Evolutionary conservation across 805 yeast species (phyloP), one percentile per base, ranked within the genome.

Genomic region (Sugiyamaella smithiae): DNA sequence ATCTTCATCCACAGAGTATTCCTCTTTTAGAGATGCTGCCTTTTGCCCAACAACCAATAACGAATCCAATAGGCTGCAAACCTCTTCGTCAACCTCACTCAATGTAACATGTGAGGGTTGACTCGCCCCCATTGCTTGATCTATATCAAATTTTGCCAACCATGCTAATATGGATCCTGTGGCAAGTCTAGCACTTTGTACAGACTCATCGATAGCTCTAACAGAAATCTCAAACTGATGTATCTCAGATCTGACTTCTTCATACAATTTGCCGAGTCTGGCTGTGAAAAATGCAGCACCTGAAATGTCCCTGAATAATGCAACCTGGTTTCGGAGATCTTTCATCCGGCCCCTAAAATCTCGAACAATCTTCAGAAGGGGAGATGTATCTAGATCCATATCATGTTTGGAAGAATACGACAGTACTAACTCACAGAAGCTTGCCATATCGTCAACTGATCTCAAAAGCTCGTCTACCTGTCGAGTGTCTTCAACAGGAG

Each of bases 21-120:
- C 65, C 23, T 46, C 43, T 36, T 78, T 42, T 69, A 67, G 6
- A 76, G 65, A 46, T 7, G 49, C 29, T 8, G 59, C 28, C 52
- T 78, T 77, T 65, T 90, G 97, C 56, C 85, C 75, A 0, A 84
- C 75, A 25, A 90, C 71, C 46, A 89, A 66, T 16, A 88, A 74
- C 2, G 84, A 74, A 14, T 77, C 77, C 3, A 82, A 72, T 2
- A 85, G 33, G 12, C 47, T 37, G 20, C 40, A 31, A 14, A 48
- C 16, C 9, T 24, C 24, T 19, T 14, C 12, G 19, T 40, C 36
- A 28, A 42, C 22, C 22, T 14, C 12, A 16, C 14, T 43, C 16
- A 32, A 7, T 17, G 20, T 29, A n/a, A 25, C 33, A n/a, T 29
- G 33, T 16, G 5, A n/a, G 14, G 7, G 16, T n/a, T 4, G 14